Evolutionary conservation across 345 rosid species (phyloP).

Genomic region (Alliaria petiolata): DNA sequence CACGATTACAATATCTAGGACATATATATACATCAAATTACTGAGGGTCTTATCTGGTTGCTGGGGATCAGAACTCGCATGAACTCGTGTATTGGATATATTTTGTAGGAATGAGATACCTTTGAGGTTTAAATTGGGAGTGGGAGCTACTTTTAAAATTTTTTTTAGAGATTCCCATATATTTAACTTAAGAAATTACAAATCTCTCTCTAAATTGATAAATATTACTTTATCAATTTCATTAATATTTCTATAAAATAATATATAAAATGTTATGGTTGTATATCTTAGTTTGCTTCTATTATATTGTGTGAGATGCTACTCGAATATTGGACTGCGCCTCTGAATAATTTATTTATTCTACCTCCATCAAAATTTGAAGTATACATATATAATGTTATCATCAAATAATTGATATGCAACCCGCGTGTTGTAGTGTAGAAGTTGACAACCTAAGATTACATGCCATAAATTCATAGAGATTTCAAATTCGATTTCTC

Average conservation of each 20-base stretch:
- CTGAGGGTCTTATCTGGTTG: no score
- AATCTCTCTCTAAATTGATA: not conserved
- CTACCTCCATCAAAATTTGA: not conserved
- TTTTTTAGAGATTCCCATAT: no score
- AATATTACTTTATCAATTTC: not conserved
- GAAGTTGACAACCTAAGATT: not conserved
- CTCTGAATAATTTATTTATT: not conserved
- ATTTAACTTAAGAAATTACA: not conserved
- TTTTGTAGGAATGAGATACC: no score
- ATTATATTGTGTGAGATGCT: not conserved
- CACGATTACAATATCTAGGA: no score
- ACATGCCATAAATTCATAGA: not conserved
- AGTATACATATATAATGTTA: not conserved
- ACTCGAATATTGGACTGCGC: not conserved
- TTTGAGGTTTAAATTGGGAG: no score
- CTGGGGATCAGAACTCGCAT: no score
- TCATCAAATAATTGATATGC: not conserved
- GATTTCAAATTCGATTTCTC: not conserved
- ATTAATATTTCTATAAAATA: not conserved
- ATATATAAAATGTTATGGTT: not conserved
- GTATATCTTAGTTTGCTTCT: not conserved
- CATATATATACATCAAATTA: no score
- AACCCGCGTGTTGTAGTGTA: not conserved
- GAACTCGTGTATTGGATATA: no score
- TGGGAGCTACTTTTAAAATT: no score